phyloP scores from a whole-genome alignment of 2,329 filamentous ascomycete species.

The Fusarium falciforme region DNA sequence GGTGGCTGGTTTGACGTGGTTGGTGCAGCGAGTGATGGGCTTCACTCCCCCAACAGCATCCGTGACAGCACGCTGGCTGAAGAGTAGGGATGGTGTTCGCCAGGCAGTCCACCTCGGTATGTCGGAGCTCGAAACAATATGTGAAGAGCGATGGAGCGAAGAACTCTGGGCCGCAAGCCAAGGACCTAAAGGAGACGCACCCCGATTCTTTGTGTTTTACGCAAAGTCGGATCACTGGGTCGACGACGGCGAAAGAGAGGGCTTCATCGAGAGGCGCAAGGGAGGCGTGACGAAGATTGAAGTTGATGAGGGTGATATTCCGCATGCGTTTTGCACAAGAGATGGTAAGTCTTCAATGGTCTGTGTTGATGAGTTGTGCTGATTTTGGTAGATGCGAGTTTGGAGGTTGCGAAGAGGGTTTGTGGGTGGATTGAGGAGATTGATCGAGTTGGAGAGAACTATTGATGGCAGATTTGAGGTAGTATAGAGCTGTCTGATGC shows the following conservation, averaged over 20 bases:
- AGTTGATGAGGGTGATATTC: conserved; percentile 66
- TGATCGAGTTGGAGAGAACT: conserved; percentile 3
- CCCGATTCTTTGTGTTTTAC: conserved; percentile 70
- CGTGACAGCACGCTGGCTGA: conserved; percentile 65
- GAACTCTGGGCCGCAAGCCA: conserved; percentile 64
- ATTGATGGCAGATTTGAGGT: background rate
- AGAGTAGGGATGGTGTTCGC: conserved; percentile 67
- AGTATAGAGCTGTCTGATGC: background rate
- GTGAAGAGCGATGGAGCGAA: conserved; percentile 68
- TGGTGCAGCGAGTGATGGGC: conserved; percentile 57
- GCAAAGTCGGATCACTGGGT: conserved; percentile 73
- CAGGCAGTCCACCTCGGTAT: conserved; percentile 69
- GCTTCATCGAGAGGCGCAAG: conserved; percentile 61
- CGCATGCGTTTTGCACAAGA: conserved; percentile 69
- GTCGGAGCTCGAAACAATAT: conserved; percentile 70
- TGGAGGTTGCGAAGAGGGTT: conserved; percentile 32
- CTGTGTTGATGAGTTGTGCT: background rate
- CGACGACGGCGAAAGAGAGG: conserved; percentile 64
- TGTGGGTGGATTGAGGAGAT: conserved; percentile 29
- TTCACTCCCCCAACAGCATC: conserved; percentile 62
- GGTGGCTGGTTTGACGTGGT: conserved; percentile 51
- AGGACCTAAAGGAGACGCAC: conserved; percentile 40
- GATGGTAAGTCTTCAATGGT: conserved; percentile 45
- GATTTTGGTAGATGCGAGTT: conserved; percentile 24
- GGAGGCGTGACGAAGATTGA: conserved; percentile 59